Percentiles rank a stretch among this genome's conserved stretches.
Evolutionary conservation across 148 eudicot species (phyloP).

Genomic region (Salicornia ramosissima): DNA sequence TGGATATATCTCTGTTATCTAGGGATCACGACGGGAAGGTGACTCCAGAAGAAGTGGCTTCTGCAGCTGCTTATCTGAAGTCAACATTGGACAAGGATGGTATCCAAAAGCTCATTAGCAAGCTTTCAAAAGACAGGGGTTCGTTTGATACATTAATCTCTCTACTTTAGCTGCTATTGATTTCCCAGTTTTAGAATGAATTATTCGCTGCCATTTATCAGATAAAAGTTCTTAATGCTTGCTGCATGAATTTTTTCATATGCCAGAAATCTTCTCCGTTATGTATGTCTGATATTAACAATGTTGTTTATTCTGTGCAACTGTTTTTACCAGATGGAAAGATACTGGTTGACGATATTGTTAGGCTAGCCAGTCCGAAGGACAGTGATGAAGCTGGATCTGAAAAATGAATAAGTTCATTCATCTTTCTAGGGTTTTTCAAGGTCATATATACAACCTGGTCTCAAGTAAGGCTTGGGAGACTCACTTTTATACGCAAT

Average conservation of each 20-base stretch:
- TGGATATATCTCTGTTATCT: constrained; percentile 9
- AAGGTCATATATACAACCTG: background rate
- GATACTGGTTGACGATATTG: constrained; percentile 68
- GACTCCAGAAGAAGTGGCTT: constrained; percentile 78
- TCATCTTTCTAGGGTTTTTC: background rate
- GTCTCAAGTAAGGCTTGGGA: background rate
- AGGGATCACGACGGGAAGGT: constrained; percentile 82
- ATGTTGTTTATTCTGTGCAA: background rate
- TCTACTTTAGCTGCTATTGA: too few relatives aligned
- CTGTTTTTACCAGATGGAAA: constrained; percentile 41
- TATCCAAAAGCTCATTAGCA: constrained; percentile 66
- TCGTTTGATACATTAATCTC: background rate
- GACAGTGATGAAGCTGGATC: constrained; percentile 42
- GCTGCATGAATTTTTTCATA: background rate
- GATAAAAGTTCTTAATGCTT: background rate
- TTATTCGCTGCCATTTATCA: background rate
- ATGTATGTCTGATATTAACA: background rate
- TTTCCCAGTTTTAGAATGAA: background rate
- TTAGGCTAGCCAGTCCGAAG: constrained; percentile 50
- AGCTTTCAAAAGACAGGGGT: constrained; percentile 79
- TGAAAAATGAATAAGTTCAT: constrained; percentile 27
- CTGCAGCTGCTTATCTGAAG: constrained; percentile 71
- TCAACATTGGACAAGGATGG: constrained; percentile 70
- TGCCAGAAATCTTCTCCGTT: background rate
- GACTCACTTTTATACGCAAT: background rate